Conservation (phyloP, 495 filamentous ascomycete species). For the Penicillium lagena region DNA sequence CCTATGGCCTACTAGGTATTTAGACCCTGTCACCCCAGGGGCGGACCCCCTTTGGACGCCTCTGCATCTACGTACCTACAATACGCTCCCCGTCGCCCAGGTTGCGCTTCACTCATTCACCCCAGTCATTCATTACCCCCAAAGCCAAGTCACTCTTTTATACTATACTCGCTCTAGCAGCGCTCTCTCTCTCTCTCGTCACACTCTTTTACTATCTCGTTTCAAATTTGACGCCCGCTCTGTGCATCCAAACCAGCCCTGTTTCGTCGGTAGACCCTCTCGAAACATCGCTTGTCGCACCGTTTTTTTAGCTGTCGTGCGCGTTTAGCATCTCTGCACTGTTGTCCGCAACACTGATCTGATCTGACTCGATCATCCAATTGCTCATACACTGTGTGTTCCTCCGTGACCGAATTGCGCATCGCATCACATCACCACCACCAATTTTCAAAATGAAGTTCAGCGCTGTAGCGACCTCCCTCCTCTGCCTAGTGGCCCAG, state of each 20-base stretch:
- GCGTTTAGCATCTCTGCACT: background rate
- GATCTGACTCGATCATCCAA: background rate
- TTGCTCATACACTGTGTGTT: background rate
- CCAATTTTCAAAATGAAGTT: slow-evolving; percentile 26
- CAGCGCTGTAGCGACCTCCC: slow-evolving; percentile 23
- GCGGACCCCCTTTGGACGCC: too few species aligned
- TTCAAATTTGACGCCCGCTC: slow-evolving; percentile 18
- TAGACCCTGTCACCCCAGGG: too few species aligned
- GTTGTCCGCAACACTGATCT: background rate
- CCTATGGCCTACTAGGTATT: too few species aligned
- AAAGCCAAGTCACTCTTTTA: slow-evolving; percentile 13
- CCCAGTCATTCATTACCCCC: slow-evolving; percentile 15
- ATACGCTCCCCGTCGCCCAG: too few species aligned
- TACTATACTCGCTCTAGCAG: slow-evolving; percentile 14
- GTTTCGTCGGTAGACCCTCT: slow-evolving; percentile 3
- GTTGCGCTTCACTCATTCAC: background rate
- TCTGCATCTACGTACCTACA: too few species aligned
- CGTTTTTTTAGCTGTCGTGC: background rate
- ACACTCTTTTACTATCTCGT: slow-evolving; percentile 16
- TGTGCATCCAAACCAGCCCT: slow-evolving; percentile 10
- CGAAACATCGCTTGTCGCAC: slow-evolving; percentile 7
- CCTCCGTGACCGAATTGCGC: background rate
- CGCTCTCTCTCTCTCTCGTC: slow-evolving; percentile 7
- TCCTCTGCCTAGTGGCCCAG: slow-evolving; percentile 30
- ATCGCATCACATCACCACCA: too few species aligned